Conservation (phyloP, 2,329 filamentous ascomycete genomes). For the Hymenoscyphus fructigenus region DNA sequence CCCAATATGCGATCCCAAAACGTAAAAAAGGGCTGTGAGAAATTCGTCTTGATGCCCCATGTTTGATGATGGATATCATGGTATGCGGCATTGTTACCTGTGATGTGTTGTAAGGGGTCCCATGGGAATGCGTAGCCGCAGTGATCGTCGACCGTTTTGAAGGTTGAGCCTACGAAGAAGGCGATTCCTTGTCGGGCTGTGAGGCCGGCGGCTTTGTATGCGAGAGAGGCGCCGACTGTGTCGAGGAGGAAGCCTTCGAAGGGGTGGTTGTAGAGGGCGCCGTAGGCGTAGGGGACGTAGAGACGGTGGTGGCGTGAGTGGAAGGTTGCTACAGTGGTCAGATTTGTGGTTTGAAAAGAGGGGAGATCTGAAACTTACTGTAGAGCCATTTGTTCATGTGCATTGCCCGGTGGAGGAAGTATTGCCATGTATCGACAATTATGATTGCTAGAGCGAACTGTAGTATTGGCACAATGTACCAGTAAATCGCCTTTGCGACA, state of each 20-base stretch:
- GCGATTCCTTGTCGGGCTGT: slow-evolving; percentile 81
- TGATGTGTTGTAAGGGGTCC: slow-evolving; percentile 89
- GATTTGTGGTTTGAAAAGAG: slow-evolving; percentile 27
- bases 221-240: slow-evolving; percentile 81
- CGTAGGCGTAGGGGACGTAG: slow-evolving; percentile 96
- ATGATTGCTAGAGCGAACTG: slow-evolving; percentile 75
- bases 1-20: slow-evolving; percentile 86
- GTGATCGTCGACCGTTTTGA: slow-evolving; percentile 98
- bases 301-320: slow-evolving; percentile 95
- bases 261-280: slow-evolving; percentile 94
- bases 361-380: slow-evolving; percentile 57
- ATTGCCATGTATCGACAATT: slow-evolving; percentile 95
- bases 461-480: slow-evolving; percentile 69
- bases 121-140: slow-evolving; percentile 95
- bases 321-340: slow-evolving; percentile 63
- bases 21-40: slow-evolving; percentile 88
- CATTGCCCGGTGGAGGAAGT: slow-evolving; percentile 95
- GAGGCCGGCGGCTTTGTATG: slow-evolving; percentile 79
- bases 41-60: slow-evolving; percentile 98
- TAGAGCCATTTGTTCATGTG: slow-evolving; percentile 98
- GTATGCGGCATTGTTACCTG: slow-evolving; percentile 92
- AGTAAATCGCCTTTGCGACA: slow-evolving; percentile 76
- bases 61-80: slow-evolving; percentile 99
- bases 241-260: slow-evolving; percentile 93
- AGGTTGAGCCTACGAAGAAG: slow-evolving; percentile 84